Evolutionary conservation across 129 eudicot species (phyloP).

Genomic region (Tagetes patula): DNA sequence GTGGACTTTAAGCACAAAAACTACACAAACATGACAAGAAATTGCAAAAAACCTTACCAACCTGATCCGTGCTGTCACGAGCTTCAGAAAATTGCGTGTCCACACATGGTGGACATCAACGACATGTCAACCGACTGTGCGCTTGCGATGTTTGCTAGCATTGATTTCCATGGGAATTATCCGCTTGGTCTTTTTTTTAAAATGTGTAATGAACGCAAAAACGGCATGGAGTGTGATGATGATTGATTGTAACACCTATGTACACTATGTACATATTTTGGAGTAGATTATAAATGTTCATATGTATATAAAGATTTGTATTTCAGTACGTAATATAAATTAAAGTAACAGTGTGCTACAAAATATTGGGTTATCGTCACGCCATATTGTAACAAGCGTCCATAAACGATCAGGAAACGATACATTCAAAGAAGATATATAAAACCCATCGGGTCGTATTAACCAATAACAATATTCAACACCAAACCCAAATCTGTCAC

Average conservation of each 20-base stretch:
- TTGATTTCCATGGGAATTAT: background rate
- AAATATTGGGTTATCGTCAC: slow-evolving; percentile 13
- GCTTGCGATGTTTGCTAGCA: background rate
- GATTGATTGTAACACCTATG: background rate
- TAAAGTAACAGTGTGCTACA: slow-evolving; percentile 8
- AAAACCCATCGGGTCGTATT: slow-evolving; percentile 32
- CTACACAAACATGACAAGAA: background rate
- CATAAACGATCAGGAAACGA: slow-evolving; percentile 29
- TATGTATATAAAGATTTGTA: background rate
- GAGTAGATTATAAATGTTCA: background rate
- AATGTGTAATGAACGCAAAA: background rate
- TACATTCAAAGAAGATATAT: slow-evolving; percentile 25
- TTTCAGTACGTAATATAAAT: background rate
- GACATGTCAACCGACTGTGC: background rate
- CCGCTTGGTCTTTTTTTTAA: background rate
- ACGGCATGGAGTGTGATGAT: background rate
- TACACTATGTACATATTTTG: background rate
- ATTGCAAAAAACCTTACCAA: background rate
- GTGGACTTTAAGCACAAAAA: slow-evolving; percentile 10
- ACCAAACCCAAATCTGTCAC: slow-evolving; percentile 19
- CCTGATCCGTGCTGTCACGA: background rate
- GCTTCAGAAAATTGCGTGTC: background rate
- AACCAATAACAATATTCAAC: slow-evolving; percentile 37
- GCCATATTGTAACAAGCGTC: slow-evolving; percentile 23
- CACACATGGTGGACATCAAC: background rate